Evolutionary conservation across 352 stramenopile genomes (phyloP).

Genomic region (Phytophthora ramorum): DNA sequence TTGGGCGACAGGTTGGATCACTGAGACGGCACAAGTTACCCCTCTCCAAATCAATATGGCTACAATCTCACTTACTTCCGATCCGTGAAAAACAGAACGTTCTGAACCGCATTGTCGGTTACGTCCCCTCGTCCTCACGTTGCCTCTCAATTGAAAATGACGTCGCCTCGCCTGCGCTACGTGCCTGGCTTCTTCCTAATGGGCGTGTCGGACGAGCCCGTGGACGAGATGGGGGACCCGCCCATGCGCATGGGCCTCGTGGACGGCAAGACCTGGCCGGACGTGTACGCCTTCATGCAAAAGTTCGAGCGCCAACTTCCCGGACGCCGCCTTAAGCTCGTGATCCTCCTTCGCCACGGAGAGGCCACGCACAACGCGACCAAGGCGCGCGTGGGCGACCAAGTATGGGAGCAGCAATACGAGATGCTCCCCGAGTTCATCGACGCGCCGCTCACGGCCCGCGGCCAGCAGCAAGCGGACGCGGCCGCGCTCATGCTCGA

Average conservation of each 20-base stretch:
- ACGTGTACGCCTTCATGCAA: slow-evolving; percentile 46
- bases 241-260: slow-evolving; percentile 50
- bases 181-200: slow-evolving; percentile 57
- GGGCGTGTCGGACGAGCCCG: slow-evolving; percentile 36
- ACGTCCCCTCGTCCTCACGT: slow-evolving; percentile 22
- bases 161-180: slow-evolving; percentile 26
- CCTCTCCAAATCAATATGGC: no score
- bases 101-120: slow-evolving; percentile 12
- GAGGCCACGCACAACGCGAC: slow-evolving; percentile 76
- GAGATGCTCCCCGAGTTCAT: slow-evolving; percentile 61
- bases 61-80: slow-evolving; percentile 7
- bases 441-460: slow-evolving; percentile 60
- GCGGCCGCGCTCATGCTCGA: slow-evolving; percentile 46
- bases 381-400: slow-evolving; percentile 57
- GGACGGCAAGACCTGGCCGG: slow-evolving; percentile 47
- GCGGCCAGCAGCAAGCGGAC: slow-evolving; percentile 48
- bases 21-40: no score
- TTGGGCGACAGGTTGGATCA: slow-evolving; percentile 59
- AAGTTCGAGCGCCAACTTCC: slow-evolving; percentile 33
- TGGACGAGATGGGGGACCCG: slow-evolving; percentile 41
- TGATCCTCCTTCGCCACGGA: slow-evolving; percentile 72
- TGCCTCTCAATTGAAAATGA: not conserved
- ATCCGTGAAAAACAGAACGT: slow-evolving; percentile 19
- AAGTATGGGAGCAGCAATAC: slow-evolving; percentile 58
- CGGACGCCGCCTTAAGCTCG: slow-evolving; percentile 44